Evolutionary conservation across 2,329 filamentous ascomycete genomes (phyloP).

Genomic region (Neofusicoccum umdonicola): DNA sequence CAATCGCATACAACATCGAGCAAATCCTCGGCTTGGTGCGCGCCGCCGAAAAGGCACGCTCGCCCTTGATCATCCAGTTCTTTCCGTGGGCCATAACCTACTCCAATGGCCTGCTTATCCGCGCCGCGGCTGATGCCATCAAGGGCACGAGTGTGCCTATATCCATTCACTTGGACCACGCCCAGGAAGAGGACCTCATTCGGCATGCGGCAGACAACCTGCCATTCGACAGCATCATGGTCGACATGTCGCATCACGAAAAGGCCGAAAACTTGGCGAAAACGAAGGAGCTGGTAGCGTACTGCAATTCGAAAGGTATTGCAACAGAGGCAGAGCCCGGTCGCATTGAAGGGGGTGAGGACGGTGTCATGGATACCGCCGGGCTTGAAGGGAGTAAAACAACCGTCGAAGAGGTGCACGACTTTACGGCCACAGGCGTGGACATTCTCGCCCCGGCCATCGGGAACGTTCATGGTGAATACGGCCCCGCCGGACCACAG

Average conservation of each 20-base stretch:
- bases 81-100: slow-evolving; percentile 67
- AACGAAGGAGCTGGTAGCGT: slow-evolving; percentile 59
- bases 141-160: slow-evolving; percentile 43
- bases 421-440: slow-evolving; percentile 68
- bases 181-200: slow-evolving; percentile 44
- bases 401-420: slow-evolving; percentile 64
- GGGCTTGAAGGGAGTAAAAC: slow-evolving; percentile 64
- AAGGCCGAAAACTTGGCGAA: slow-evolving; percentile 65
- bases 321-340: slow-evolving; percentile 69
- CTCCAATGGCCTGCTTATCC: slow-evolving; percentile 50
- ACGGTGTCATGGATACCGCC: slow-evolving; percentile 67
- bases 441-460: slow-evolving; percentile 72
- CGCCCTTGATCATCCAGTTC: slow-evolving; percentile 37
- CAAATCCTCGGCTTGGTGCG: slow-evolving; percentile 34
- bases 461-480: slow-evolving; percentile 73
- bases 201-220: slow-evolving; percentile 46
- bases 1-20: slow-evolving; percentile 38
- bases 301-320: slow-evolving; percentile 63
- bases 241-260: slow-evolving; percentile 72
- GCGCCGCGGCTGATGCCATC: slow-evolving; percentile 45
- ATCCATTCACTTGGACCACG: slow-evolving; percentile 49
- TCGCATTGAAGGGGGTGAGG: slow-evolving; percentile 69
- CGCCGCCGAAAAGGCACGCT: slow-evolving; percentile 34
- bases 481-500: slow-evolving; percentile 57
- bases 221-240: slow-evolving; percentile 70